Evolutionary conservation across 352 stramenopile species (phyloP).

Genomic region (Globisporangium okanoganense): DNA sequence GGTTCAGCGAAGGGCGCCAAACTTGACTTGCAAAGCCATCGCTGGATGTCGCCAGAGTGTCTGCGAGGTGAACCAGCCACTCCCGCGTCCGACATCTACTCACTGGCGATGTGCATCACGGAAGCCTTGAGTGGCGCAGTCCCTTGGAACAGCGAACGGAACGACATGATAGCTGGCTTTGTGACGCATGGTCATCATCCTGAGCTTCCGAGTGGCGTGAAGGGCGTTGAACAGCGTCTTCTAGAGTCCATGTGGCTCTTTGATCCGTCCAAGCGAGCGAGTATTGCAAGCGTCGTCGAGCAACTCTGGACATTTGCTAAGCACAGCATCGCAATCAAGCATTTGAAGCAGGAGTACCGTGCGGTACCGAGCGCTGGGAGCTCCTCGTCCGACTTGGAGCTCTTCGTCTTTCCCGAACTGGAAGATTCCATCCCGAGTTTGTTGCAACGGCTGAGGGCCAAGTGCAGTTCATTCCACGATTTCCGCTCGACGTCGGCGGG

Average conservation of each 20-base stretch:
- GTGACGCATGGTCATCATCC: neutral
- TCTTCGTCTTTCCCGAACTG: no score
- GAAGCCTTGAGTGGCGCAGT: slow-evolving; percentile 1
- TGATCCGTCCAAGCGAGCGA: slow-evolving; percentile 2
- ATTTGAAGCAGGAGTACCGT: no score
- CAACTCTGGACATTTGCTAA: slow-evolving; percentile 1
- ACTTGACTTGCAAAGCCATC: neutral
- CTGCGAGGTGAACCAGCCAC: neutral
- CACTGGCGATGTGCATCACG: slow-evolving; percentile 6
- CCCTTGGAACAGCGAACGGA: neutral
- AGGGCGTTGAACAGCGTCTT: neutral
- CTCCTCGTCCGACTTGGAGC: no score
- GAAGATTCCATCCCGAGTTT: no score
- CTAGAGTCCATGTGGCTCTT: slow-evolving; percentile 9
- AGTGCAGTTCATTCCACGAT: no score
- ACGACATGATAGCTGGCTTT: no score
- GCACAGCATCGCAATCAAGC: neutral
- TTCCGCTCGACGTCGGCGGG: no score
- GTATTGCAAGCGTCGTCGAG: slow-evolving; percentile 2
- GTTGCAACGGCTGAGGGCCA: no score
- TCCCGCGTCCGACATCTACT: slow-evolving; percentile 2
- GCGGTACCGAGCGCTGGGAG: no score
- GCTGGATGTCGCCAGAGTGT: slow-evolving; percentile 1
- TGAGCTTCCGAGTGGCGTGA: no score
- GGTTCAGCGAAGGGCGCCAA: neutral